Evolutionary conservation across 2,329 filamentous ascomycete species (phyloP).

Genomic region (Talaromyces sp.): DNA sequence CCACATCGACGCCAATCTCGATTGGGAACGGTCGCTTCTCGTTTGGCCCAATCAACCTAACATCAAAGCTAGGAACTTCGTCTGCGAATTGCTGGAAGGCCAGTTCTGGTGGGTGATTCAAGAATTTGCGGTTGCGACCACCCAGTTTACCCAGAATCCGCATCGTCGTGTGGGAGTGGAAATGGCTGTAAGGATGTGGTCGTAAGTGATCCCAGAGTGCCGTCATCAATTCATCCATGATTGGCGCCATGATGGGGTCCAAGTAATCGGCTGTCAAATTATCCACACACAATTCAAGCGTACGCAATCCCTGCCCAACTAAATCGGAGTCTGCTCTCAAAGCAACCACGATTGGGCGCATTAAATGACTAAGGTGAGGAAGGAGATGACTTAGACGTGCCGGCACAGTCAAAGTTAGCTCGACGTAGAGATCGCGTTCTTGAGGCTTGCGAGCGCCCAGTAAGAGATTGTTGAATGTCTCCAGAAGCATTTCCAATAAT

Average conservation of each 20-base stretch:
- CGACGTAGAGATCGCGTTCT: conserved; percentile 93
- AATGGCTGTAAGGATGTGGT: conserved; percentile 92
- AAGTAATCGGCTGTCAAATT: conserved; percentile 97
- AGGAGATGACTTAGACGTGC: conserved; percentile 90
- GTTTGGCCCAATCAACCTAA: conserved; percentile 85
- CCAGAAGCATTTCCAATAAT: conserved; percentile 92
- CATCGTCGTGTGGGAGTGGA: conserved; percentile 97
- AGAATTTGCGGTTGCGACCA: conserved; percentile 90
- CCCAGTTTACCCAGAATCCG: conserved; percentile 94
- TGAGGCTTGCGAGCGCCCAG: conserved; percentile 84
- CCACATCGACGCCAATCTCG: conserved; percentile 81
- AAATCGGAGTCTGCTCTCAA: conserved; percentile 87
- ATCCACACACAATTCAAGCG: conserved; percentile 93
- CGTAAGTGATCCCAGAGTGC: conserved; percentile 93
- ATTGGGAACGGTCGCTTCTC: conserved; percentile 85
- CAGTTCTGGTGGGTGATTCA: conserved; percentile 83
- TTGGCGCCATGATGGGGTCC: conserved; percentile 97
- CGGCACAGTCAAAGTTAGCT: conserved; percentile 92
- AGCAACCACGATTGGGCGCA: conserved; percentile 96
- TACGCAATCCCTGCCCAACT: conserved; percentile 89
- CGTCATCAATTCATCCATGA: conserved; percentile 98
- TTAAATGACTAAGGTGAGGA: conserved; percentile 92
- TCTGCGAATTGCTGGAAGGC: conserved; percentile 82
- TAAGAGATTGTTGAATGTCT: conserved; percentile 93
- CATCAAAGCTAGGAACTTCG: conserved; percentile 80